Evolutionary conservation across 306 rosid species (phyloP).

Genomic region (Hylodesmum podocarpum): DNA sequence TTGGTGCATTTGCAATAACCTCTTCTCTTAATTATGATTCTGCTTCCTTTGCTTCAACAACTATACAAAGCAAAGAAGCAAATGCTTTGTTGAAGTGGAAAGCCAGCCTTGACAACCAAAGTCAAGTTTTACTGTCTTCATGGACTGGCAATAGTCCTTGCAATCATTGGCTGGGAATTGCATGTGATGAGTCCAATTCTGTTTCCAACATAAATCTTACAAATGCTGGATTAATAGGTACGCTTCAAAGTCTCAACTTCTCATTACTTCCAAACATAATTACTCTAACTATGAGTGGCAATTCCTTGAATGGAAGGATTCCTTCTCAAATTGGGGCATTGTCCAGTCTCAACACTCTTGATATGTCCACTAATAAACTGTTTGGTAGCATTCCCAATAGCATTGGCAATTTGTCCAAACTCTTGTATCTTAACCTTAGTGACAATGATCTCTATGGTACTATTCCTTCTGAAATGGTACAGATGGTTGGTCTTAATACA

Average conservation of each 20-base stretch:
- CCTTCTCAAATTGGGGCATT: slow-evolving; percentile 3
- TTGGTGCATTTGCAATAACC: neutral
- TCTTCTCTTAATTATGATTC: neutral
- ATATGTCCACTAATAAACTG: neutral
- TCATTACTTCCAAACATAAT: neutral
- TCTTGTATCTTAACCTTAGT: neutral
- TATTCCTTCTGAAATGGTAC: neutral
- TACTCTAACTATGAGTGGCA: neutral
- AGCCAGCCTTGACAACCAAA: neutral
- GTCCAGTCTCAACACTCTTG: neutral
- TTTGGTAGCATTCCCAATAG: neutral
- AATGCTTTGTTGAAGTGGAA: slow-evolving; percentile 4
- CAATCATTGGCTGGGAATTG: neutral
- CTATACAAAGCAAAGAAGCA: neutral
- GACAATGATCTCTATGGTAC: neutral
- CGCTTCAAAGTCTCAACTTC: slow-evolving; percentile 23
- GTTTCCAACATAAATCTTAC: neutral
- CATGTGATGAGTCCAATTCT: neutral
- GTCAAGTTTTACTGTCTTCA: neutral
- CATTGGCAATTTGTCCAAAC: neutral
- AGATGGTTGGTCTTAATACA: neutral
- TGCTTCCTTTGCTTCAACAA: neutral
- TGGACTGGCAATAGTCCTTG: neutral
- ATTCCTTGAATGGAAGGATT: neutral
- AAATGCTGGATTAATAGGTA: slow-evolving; percentile 4